Base-by-base conservation (phyloP, 768 basidiomycete genomes). In the Sporobolomyces roseus region DNA sequence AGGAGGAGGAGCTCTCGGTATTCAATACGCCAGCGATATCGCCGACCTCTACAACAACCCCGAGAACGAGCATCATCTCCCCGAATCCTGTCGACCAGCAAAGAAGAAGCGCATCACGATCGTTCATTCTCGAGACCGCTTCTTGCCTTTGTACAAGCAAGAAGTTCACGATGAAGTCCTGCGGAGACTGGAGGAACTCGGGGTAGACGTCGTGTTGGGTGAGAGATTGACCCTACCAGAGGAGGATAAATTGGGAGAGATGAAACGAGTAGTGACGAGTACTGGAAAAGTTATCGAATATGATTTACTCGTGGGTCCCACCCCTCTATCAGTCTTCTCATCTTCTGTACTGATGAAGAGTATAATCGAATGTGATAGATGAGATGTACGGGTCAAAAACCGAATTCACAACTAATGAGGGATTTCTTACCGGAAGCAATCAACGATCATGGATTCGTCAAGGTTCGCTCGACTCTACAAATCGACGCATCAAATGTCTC, bases 1-100 rank as follows among this genome's bases (percentile, higher is more conserved):
- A 46, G 76, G 76, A 12, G 76, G 74, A 12, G 75, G 75, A 9
- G 76, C 76, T 1, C 69, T 76, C 41, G 76, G 76, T 59, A 72
- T 77, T 51, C 75, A 77, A 36, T 77, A 68, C 48, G 76, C 76
- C 10, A 66, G 70, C 36, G 75, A 76, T 49, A 71, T 74, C 59
- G 66, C 73, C 48, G 67, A 69, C 27, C 49, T 55, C 16, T 74
- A 71, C 73, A 68, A 67, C 63, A 70, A 65, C 43, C 58, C 65
- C 12, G 49, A 55, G 5, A 65, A 71, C 55, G 59, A 30, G 30
- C 16, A 45, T 14, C 58, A 55, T 54, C 46, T 63, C 16, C 35
- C 43, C 7, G 32, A 30, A 14, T 27, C 41, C 9, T 25, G 9
- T 12, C 58, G 58, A 23, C 58, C 58, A 14, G 45, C 58, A 17